Base-by-base conservation (phyloP, 192 early-diverging fungal species). In the Umbelopsis isabellina region DNA sequence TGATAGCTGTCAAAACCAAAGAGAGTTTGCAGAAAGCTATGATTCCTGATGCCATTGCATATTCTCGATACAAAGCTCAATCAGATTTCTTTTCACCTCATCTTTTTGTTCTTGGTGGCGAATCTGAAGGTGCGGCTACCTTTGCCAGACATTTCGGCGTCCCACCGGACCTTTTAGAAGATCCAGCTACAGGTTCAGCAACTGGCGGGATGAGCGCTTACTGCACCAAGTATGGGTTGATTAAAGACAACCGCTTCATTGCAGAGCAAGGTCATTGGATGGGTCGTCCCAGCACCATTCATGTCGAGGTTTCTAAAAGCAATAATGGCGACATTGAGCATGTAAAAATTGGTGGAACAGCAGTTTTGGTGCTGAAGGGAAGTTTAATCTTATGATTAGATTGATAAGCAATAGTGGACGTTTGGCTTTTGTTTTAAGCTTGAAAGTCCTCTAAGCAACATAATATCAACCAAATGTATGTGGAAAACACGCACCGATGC, bases 181-280 rank as follows among this genome's bases (percentile, higher is more conserved):
- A 69, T 44, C 68, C 68, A 13, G 68, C 49, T 6, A 69, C 68
- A 21, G 68, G 68, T 13, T 69, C 68, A 41, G 68, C 68, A 9
- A 69, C 68, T 15, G 68, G 68, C 15, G 68, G 68, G 8, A 69
- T 69, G 68, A 53, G 68, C 18, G 68, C 68, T 22, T 69, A 30
- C 18, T 23, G 49, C 23, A 18, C 30, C 27, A 49, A 53, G 68
- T 69, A 69, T 35, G 68, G 68, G 5, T n/a, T 69, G 18, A 3
- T 69, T 6, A 18, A 27, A 7, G 30, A 20, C 8, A 49, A 47
- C 5, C 33, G n/a, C 37, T 69, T 47, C 20, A 53, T 69, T 49
- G 68, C 68, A 9, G 68, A 69, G 49, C 68, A 69, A 12, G 68
- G 68, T 46, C 68, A 69, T 30, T 69, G 68, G 68, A 69, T 69